phyloP scores from a whole-genome alignment of 1,284 basidiomycete genomes.

The Phlebopus sp. region DNA sequence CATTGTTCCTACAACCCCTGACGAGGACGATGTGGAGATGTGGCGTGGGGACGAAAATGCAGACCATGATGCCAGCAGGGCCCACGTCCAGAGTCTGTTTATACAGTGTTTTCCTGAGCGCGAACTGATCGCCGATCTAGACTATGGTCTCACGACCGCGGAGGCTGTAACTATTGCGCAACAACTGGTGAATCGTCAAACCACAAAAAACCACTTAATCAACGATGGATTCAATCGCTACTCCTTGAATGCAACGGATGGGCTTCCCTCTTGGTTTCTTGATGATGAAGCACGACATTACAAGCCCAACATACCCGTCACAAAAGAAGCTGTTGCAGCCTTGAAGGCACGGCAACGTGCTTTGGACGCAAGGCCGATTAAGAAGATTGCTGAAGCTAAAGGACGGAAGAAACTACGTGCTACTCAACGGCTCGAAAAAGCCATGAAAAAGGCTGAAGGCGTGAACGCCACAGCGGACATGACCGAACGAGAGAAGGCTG shows the following conservation, averaged over 20 bases:
- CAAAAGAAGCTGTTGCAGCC: conserved; percentile 90
- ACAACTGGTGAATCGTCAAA: conserved; percentile 88
- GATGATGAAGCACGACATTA: conserved; percentile 95
- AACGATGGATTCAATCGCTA: conserved; percentile 97
- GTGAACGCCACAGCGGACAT: conserved; percentile 89
- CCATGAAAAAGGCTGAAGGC: conserved; percentile 95
- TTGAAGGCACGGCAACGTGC: conserved; percentile 91
- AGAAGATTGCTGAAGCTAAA: conserved; percentile 99
- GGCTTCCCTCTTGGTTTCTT: conserved; percentile 93
- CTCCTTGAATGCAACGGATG: conserved; percentile 89
- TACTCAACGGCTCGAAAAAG: conserved; percentile 83
- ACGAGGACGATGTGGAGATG: conserved; percentile 62
- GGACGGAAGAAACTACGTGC: conserved; percentile 95
- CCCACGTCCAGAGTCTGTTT: conserved; percentile 67
- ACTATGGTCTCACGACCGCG: conserved; percentile 82
- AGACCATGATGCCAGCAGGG: conserved; percentile 75
- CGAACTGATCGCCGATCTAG: conserved; percentile 40
- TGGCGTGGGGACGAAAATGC: conserved; percentile 86
- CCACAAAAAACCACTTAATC: conserved; percentile 85
- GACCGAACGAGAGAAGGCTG: conserved; percentile 92
- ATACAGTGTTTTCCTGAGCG: conserved; percentile 2
- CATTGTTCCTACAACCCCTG: conserved; percentile 34
- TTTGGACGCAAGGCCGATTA: conserved; percentile 96
- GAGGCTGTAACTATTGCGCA: conserved; percentile 94
- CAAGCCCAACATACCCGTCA: conserved; percentile 93